These are phyloP conservation scores for Xylariaceae sp. DNA, from an alignment of 2,329 filamentous ascomycete genomes.

Conservation along the genomic window DNA sequence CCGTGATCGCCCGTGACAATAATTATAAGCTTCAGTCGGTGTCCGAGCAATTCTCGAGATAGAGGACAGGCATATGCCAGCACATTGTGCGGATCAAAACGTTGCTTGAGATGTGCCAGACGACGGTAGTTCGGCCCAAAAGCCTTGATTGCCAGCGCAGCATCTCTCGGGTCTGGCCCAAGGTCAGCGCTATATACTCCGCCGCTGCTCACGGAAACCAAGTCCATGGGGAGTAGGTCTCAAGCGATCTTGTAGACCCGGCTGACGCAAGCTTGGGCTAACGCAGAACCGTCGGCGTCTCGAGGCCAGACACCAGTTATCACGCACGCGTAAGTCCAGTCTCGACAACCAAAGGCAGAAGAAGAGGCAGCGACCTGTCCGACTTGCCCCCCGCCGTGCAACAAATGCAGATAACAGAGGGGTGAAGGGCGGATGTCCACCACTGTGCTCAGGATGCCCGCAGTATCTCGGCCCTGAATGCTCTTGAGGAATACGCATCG, in stretches of 20 bases:
- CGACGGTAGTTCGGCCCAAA: constrained; percentile 52
- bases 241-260: constrained; percentile 55
- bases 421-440: constrained; percentile 44
- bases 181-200: constrained; percentile 59
- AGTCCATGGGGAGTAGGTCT: constrained; percentile 43
- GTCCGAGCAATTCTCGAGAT: constrained; percentile 21
- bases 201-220: no score
- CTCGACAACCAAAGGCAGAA: constrained; percentile 58
- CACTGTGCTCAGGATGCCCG: constrained; percentile 37
- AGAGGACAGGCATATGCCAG: constrained; percentile 52
- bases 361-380: constrained; percentile 37
- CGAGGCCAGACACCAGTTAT: constrained; percentile 59
- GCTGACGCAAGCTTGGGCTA: constrained; percentile 31
- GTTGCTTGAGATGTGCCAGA: constrained; percentile 46
- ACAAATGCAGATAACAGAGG: constrained; percentile 57
- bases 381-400: constrained; percentile 54
- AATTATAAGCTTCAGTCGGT: constrained; percentile 47
- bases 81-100: constrained; percentile 44
- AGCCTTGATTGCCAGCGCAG: constrained; percentile 43
- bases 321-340: constrained; percentile 62
- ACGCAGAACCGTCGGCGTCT: constrained; percentile 41
- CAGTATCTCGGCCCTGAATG: constrained; percentile 34
- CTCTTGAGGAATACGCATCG: constrained; percentile 56
- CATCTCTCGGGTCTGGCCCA: constrained; percentile 57
- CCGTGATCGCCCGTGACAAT: constrained; percentile 52